phyloP scores from a whole-genome alignment of 352 stramenopile genomes.

The Globisporangium irregulare region DNA sequence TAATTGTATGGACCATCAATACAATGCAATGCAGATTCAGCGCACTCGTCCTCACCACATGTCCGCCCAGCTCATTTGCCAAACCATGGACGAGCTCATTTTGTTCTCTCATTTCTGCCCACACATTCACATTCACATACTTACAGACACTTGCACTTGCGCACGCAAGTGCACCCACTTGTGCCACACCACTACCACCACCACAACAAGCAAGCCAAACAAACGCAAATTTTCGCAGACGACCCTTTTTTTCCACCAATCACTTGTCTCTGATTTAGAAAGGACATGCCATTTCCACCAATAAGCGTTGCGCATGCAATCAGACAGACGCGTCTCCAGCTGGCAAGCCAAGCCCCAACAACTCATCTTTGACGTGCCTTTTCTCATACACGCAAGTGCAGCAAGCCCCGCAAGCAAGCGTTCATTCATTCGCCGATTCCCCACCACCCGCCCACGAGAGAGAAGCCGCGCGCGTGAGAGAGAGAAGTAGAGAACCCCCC shows the following conservation, averaged over 20 bases:
- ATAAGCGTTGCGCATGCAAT: background rate
- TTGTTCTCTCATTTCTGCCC: too few species aligned
- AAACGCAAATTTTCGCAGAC: background rate
- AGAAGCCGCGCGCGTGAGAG: background rate
- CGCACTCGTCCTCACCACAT: too few species aligned
- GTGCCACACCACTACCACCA: background rate
- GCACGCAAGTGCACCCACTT: background rate
- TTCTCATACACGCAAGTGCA: background rate
- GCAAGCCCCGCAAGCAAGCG: background rate
- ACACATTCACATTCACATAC: too few species aligned
- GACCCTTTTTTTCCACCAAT: conserved; percentile 1
- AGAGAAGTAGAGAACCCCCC: background rate
- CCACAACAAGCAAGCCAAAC: background rate
- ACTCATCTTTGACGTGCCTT: background rate
- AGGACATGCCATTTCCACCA: background rate
- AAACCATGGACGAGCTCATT: too few species aligned
- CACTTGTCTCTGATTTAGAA: background rate
- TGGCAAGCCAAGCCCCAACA: background rate
- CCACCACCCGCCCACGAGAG: background rate
- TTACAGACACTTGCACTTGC: background rate
- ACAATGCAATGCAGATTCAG: too few species aligned
- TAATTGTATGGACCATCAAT: too few species aligned
- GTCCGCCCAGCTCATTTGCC: too few species aligned
- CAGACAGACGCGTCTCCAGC: background rate
- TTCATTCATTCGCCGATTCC: conserved; percentile 1